Conservation (phyloP, 306 rosid genomes). For the Cotoneaster glaucophyllus region DNA sequence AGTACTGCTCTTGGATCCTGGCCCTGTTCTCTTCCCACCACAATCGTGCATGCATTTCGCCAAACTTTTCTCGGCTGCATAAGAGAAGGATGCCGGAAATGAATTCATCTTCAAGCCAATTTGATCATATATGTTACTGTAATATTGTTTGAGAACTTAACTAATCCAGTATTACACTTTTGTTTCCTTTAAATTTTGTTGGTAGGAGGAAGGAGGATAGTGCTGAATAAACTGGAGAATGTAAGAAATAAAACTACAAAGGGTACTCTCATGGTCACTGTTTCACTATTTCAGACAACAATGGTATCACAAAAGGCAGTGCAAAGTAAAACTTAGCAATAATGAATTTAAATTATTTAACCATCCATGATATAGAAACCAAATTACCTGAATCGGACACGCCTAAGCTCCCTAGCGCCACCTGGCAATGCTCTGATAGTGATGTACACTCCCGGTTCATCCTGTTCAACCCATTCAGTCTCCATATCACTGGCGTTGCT, state of each 20-base stretch:
- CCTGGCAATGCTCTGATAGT: constrained; percentile 78
- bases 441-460: constrained; percentile 96
- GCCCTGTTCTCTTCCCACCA: constrained; percentile 96
- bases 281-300: neutral
- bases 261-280: neutral
- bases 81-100: neutral
- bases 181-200: too few species aligned
- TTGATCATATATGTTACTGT: neutral
- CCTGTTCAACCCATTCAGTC: constrained; percentile 96
- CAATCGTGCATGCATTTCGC: constrained; percentile 81
- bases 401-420: constrained; percentile 82
- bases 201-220: too few species aligned
- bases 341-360: neutral
- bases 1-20: constrained; percentile 88
- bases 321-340: neutral
- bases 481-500: constrained; percentile 98
- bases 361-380: constrained; percentile 7
- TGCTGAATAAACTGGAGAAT: neutral
- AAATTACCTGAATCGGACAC: constrained; percentile 83
- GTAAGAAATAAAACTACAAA: neutral
- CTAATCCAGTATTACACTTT: too few species aligned
- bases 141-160: too few species aligned
- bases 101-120: neutral
- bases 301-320: neutral
- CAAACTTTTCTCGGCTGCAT: constrained; percentile 80